Conservation (phyloP, 768 basidiomycete genomes). For the Leccinum broughii region DNA sequence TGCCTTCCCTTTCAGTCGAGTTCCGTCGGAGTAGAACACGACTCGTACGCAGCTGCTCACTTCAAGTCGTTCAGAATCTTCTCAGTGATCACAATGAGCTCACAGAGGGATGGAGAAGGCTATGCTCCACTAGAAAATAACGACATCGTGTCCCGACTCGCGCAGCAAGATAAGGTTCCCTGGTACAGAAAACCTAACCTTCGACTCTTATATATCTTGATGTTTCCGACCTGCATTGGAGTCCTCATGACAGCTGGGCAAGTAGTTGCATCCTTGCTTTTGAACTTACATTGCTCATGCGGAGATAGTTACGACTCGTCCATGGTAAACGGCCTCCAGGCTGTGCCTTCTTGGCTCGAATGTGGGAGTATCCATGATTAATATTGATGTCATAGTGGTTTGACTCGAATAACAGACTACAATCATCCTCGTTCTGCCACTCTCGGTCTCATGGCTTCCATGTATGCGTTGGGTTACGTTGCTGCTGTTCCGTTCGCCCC, state of each 20-base stretch:
- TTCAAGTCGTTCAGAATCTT: neutral
- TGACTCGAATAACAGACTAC: neutral
- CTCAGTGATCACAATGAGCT: neutral
- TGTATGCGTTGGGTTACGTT: neutral
- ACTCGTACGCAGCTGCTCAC: too few species aligned
- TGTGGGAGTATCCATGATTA: neutral
- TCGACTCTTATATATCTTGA: slow-evolving; percentile 51
- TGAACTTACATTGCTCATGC: neutral
- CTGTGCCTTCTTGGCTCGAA: neutral
- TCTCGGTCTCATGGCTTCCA: neutral
- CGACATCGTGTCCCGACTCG: slow-evolving; percentile 2
- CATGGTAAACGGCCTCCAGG: neutral
- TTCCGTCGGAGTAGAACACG: too few species aligned
- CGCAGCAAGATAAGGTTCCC: slow-evolving; percentile 46
- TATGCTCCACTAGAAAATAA: neutral
- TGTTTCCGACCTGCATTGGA: slow-evolving; percentile 43
- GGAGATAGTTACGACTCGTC: neutral
- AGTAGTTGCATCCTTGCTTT: neutral
- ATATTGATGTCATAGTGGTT: neutral
- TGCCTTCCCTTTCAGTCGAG: too few species aligned
- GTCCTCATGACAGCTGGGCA: slow-evolving; percentile 14
- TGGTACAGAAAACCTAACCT: slow-evolving; percentile 67
- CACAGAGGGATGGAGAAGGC: neutral
- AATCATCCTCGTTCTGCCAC: neutral
- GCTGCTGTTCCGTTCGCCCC: neutral